Percentiles rank a stretch among this genome's conserved stretches.
phyloP scores from a whole-genome alignment of 495 filamentous ascomycete genomes.

The Aspergillus cristatus region DNA sequence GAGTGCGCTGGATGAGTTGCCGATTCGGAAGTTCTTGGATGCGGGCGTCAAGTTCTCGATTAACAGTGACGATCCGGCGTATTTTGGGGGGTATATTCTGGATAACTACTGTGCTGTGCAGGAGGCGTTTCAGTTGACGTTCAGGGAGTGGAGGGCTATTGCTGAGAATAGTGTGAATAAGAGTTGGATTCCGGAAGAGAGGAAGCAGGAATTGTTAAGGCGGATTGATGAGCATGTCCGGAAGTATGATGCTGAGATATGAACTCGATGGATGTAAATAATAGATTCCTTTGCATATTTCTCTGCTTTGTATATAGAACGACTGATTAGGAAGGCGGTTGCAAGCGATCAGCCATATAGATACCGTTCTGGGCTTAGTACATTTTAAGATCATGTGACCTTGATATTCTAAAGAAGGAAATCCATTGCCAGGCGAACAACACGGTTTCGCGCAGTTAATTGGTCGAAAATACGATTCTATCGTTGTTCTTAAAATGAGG shows the following conservation, averaged over 20 bases:
- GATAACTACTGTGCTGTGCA: conserved; percentile 71
- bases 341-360: no score
- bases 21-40: conserved; percentile 56
- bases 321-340: no score
- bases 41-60: conserved; percentile 58
- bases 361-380: no score
- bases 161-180: conserved; percentile 51
- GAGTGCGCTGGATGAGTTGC: conserved; percentile 44
- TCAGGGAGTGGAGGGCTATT: conserved; percentile 57
- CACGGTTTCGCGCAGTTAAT: no score
- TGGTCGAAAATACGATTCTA: no score
- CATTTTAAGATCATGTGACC: no score
- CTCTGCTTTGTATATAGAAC: no score
- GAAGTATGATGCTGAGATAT: conserved; percentile 13
- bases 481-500: no score
- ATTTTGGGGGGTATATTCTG: conserved; percentile 70
- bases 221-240: conserved; percentile 30
- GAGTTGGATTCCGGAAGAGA: conserved; percentile 44
- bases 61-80: conserved; percentile 73
- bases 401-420: no score
- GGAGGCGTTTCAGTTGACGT: conserved; percentile 53
- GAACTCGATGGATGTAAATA: no score
- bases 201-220: conserved; percentile 30
- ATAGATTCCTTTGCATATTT: no score
- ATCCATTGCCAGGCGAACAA: no score